phyloP scores from a whole-genome alignment of 192 early-diverging fungal genomes.

The Neocallimastix lanati region DNA sequence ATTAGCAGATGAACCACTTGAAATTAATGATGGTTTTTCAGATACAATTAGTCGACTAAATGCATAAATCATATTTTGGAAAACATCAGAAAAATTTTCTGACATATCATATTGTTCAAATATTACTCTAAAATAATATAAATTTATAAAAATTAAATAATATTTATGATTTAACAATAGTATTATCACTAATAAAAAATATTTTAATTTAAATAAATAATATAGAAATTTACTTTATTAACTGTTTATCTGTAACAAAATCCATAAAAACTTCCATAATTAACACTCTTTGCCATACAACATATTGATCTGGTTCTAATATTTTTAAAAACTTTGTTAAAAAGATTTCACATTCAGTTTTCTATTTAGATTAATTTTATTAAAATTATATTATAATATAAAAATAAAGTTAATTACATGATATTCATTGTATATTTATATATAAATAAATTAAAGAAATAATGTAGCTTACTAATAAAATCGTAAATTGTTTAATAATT shows the following conservation, averaged over 20 bases:
- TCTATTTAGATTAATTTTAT: conserved; percentile 9
- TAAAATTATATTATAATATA: no score
- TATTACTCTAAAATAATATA: conserved; percentile 17
- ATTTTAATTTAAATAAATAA: not conserved
- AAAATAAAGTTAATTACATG: no score
- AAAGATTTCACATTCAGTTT: conserved; percentile 87
- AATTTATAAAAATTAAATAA: not conserved
- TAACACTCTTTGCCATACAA: conserved; percentile 63
- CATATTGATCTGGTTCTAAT: conserved; percentile 54
- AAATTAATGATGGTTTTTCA: conserved; percentile 44
- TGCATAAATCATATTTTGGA: conserved; percentile 61
- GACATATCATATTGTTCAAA: conserved; percentile 62
- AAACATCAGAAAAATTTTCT: conserved; percentile 50
- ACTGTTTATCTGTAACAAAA: conserved; percentile 33
- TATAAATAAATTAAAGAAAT: no score
- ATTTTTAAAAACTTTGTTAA: conserved; percentile 69
- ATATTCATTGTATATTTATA: no score
- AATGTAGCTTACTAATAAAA: conserved; percentile 9
- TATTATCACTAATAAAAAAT: no score
- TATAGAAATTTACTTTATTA: conserved; percentile 25
- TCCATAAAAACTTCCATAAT: conserved; percentile 63
- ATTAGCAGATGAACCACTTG: conserved; percentile 13
- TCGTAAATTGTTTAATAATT: conserved; percentile 57
- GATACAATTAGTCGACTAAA: conserved; percentile 46
- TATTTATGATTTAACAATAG: no score